Base-by-base conservation (phyloP, 2,329 filamentous ascomycete species). In the Fusarium nelsonii region DNA sequence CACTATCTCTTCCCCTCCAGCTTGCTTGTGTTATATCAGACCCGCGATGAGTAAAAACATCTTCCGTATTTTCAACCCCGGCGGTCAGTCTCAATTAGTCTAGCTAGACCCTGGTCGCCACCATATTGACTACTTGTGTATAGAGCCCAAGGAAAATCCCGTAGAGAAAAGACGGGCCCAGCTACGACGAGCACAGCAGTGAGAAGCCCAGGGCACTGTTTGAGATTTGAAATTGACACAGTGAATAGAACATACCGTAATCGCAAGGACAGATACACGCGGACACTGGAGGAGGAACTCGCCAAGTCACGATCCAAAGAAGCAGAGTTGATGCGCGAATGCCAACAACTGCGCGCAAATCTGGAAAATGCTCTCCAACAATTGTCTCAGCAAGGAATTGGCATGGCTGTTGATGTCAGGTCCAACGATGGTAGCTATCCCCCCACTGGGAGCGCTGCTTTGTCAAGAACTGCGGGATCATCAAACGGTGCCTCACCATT, bases 21-120 rank as follows among this genome's bases (percentile, higher is more conserved):
- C 14, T 40, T 2, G 15, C 14, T 37, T 11, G 12, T 23, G 23
- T 23, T 23, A 23, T 20, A 6, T n/a, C 10, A 34, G 20, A 16
- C 15, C 20, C 26, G 28, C 26, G 14, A 74, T 74, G 71, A 37
- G 58, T 33, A 58, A 59, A 20, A 67, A 58, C 39, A 76, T 79
- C 30, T 79, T 79, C 30, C 75, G 75, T 20, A 77, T 79, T 4
- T 79, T 79, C n/a, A 79, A 77, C 9, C 77, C 77, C 8, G 61
- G 54, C 16, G 76, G 76, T 77, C 4, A 23, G 67, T 63, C 33
- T 8, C 16, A 5, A 15, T 34, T 49, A 9, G 9, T n/a, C 6
- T 20, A 18, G 14, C 6, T 23, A 23, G 23, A 23, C 30, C 36
- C 11, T 37, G 30, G 23, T 23, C 23, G 9, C 9, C 8, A 40